phyloP scores from a whole-genome alignment of 306 rosid genomes.

The Fragaria ananassa region DNA sequence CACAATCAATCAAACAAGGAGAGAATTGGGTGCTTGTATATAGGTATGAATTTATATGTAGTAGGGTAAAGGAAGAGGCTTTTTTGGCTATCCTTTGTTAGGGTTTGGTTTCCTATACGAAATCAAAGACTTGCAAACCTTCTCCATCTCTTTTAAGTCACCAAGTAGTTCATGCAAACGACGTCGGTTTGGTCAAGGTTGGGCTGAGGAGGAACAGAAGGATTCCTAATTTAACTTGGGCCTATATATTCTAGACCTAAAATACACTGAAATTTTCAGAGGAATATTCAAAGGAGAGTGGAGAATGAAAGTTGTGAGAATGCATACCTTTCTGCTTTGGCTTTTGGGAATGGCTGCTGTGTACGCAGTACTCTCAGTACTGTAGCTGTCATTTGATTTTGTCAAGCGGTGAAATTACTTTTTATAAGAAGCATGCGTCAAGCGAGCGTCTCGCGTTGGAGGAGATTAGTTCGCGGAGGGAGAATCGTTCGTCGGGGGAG shows the following conservation, averaged over 20 bases:
- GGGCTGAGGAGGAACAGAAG: not conserved
- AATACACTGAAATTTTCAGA: not conserved
- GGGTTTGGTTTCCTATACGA: conserved; percentile 38
- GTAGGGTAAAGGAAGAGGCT: conserved; percentile 1
- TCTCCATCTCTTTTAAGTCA: conserved; percentile 6
- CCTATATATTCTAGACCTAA: not conserved
- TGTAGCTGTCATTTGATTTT: no score
- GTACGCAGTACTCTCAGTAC: no score
- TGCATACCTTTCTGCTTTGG: not conserved
- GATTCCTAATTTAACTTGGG: not conserved
- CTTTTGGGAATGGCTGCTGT: no score
- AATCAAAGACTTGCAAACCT: not conserved
- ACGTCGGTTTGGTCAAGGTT: not conserved
- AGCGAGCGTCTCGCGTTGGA: no score
- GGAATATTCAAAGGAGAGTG: not conserved
- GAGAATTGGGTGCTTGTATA: not conserved
- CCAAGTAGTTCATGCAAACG: not conserved
- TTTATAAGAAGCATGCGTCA: no score
- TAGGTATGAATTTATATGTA: not conserved
- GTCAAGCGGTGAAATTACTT: no score
- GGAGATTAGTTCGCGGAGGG: no score
- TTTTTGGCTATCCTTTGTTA: not conserved
- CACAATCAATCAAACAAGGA: conserved; percentile 12
- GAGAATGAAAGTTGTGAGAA: not conserved
- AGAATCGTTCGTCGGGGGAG: no score